phyloP scores from a whole-genome alignment of 164 flowering plant species.

The Annona cherimola region DNA sequence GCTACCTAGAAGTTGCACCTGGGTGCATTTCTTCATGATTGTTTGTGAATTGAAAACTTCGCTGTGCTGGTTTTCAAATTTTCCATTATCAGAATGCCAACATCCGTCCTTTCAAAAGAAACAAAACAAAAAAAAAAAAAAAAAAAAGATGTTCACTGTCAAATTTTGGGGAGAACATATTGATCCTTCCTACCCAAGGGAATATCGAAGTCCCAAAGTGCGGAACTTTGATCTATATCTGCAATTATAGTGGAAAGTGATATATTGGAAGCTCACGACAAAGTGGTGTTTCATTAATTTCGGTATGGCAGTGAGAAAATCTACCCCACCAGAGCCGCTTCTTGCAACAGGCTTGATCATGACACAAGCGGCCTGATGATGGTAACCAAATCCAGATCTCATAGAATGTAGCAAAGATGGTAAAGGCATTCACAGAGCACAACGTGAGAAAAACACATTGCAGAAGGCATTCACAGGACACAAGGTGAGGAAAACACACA shows the following conservation, averaged over 20 bases:
- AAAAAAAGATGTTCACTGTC: too few relatives aligned
- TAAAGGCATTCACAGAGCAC: slow-evolving; percentile 86
- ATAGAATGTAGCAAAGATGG: slow-evolving; percentile 88
- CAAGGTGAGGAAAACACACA: slow-evolving; percentile 57
- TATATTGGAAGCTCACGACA: neutral
- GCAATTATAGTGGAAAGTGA: neutral
- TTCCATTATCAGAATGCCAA: neutral
- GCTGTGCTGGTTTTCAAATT: neutral
- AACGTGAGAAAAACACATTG: neutral
- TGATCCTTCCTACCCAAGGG: neutral
- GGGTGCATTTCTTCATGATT: neutral
- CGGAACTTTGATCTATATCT: neutral
- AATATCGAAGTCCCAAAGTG: neutral
- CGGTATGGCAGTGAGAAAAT: slow-evolving; percentile 9
- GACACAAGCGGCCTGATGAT: slow-evolving; percentile 92
- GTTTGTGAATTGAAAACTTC: neutral
- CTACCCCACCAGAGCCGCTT: slow-evolving; percentile 48
- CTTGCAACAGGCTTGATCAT: slow-evolving; percentile 90
- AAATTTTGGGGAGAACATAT: too few relatives aligned
- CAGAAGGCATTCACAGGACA: too few relatives aligned
- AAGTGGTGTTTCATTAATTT: neutral
- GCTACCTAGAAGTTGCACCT: too few relatives aligned
- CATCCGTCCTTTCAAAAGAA: too few relatives aligned
- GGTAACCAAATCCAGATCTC: slow-evolving; percentile 59
- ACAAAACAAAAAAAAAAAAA: too few relatives aligned